Conservation (phyloP, 768 basidiomycete species). For the Coprinellus aureogranulatus region DNA sequence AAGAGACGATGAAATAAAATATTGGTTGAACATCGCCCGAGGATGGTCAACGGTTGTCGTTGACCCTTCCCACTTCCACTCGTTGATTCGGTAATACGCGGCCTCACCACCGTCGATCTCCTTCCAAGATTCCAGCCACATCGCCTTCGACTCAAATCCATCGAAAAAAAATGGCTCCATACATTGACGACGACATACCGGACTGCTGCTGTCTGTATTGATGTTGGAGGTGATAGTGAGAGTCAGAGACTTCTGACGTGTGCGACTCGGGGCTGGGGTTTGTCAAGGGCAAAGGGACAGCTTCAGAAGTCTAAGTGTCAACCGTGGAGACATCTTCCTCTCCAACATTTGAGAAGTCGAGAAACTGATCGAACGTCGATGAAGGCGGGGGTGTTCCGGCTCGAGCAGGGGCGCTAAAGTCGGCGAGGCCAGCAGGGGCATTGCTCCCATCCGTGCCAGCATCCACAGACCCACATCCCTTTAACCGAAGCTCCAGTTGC, state of each 20-base stretch:
- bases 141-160: slow-evolving; percentile 50
- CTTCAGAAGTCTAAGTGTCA: slow-evolving; percentile 69
- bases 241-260: slow-evolving; percentile 52
- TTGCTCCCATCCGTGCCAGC: slow-evolving; percentile 34
- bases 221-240: slow-evolving; percentile 46
- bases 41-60: slow-evolving; percentile 66
- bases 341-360: slow-evolving; percentile 66
- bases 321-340: slow-evolving; percentile 54
- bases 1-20: slow-evolving; percentile 23
- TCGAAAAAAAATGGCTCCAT: too few relatives aligned
- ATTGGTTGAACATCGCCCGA: slow-evolving; percentile 71
- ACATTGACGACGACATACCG: slow-evolving; percentile 23
- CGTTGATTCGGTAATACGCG: slow-evolving; percentile 57
- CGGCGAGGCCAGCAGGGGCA: slow-evolving; percentile 22
- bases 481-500: slow-evolving; percentile 62
- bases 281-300: slow-evolving; percentile 68
- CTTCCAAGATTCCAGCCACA: slow-evolving; percentile 59
- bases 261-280: slow-evolving; percentile 77
- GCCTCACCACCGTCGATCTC: slow-evolving; percentile 78
- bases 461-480: slow-evolving; percentile 47
- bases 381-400: slow-evolving; percentile 28
- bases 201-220: slow-evolving; percentile 20
- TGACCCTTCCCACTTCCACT: slow-evolving; percentile 73
- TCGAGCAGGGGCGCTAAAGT: slow-evolving; percentile 23
- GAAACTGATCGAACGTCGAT: slow-evolving; percentile 57